Base-by-base conservation (phyloP, 306 rosid genomes). In the Prunus padus region DNA sequence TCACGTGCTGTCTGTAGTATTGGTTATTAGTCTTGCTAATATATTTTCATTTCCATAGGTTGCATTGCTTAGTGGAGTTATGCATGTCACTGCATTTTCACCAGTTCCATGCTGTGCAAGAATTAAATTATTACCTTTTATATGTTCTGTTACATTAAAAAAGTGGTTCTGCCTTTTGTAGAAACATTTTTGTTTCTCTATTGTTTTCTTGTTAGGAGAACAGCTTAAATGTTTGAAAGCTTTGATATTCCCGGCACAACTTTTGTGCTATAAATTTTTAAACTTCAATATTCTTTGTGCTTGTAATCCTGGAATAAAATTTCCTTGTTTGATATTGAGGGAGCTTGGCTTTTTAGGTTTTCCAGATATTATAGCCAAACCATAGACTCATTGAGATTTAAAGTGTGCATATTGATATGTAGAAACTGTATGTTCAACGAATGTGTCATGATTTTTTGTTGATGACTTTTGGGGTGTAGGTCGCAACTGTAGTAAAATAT, bases 11-110 rank as follows among this genome's bases (percentile, higher is more conserved):
- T 44, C 55, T 59, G 5, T 18, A 20, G 25, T 19, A 72, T 8
- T 88, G 26, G 5, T 60, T 76, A 64, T 51, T 42, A 33, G 13
- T 26, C 33, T 6, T 73, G 45, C 44, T 23, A 10, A 72, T 72
- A 23, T 40, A 44, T 33, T 59, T 54, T 16, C n/a, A 37, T 71
- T 33, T 55, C 37, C 15, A 22, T 54, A 16, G 22, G 52, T 55
- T 57, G 65, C 37, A 40, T 71, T 42, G 50, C 18, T 37, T 40
- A 26, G 56, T 72, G 25, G 55, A 13, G 44, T 22, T 71, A 4
- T 72, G 9, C n/a, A 57, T 72, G 37, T 16, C 23, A 72, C 55
- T 42, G 9, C 25, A 23, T 62, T 72, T 72, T 72, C 25, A 9
- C 11, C 47, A 33, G 14, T 64, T 33, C 19, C 46, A 10, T 64